A percentile compares a stretch with the other conserved stretches of the same genome.
Evolutionary conservation across 352 stramenopile species (phyloP).

Genomic region (Phytophthora litchii): DNA sequence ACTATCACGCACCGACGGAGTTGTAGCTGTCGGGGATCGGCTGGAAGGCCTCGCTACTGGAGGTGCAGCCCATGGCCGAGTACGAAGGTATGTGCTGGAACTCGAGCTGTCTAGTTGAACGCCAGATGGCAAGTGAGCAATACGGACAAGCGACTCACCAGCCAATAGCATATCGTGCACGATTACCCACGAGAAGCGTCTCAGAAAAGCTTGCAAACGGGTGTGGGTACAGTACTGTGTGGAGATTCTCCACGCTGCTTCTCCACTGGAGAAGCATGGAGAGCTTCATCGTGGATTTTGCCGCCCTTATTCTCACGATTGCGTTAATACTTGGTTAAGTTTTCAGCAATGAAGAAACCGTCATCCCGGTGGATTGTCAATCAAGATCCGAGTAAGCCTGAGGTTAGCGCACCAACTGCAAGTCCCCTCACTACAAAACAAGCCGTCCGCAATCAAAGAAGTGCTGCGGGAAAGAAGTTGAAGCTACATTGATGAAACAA

Average conservation of each 20-base stretch:
- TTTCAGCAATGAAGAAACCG: no score
- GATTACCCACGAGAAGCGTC: slow-evolving; percentile 21
- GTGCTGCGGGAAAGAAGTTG: no score
- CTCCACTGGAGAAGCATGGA: neutral
- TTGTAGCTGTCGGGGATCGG: slow-evolving; percentile 40
- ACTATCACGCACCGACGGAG: slow-evolving; percentile 32
- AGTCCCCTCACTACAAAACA: no score
- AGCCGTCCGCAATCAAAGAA: no score
- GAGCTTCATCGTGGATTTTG: slow-evolving; percentile 7
- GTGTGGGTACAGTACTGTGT: slow-evolving; percentile 11
- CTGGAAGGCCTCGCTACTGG: slow-evolving; percentile 35
- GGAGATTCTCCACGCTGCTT: no score
- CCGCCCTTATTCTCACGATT: neutral
- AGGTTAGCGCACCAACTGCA: no score
- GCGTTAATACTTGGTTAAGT: no score
- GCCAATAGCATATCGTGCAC: slow-evolving; percentile 22
- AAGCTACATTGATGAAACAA: no score
- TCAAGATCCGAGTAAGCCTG: no score
- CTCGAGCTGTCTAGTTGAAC: slow-evolving; percentile 13
- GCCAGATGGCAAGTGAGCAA: slow-evolving; percentile 25
- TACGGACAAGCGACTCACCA: slow-evolving; percentile 27
- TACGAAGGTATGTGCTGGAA: neutral
- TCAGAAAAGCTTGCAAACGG: slow-evolving; percentile 20
- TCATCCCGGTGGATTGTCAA: no score
- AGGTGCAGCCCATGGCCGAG: slow-evolving; percentile 35